phyloP scores from a whole-genome alignment of 345 rosid species.

The Fremontodendron californicum region DNA sequence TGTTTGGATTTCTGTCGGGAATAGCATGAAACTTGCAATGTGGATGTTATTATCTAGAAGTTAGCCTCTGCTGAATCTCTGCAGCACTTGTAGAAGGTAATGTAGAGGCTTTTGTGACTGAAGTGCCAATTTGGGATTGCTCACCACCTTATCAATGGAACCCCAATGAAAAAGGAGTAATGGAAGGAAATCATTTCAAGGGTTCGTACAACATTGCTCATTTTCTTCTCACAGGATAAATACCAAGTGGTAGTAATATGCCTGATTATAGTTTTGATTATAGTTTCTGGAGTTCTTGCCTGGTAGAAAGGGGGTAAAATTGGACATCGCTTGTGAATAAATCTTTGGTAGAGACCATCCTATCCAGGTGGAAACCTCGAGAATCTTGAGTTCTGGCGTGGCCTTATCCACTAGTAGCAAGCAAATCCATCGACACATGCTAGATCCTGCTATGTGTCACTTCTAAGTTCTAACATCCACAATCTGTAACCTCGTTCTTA shows the following conservation, averaged over 20 bases:
- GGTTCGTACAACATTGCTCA: too few species aligned
- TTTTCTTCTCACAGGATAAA: too few species aligned
- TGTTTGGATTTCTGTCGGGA: too few species aligned
- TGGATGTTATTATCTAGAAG: background rate
- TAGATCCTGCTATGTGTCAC: conserved; percentile 7
- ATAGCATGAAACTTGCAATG: background rate
- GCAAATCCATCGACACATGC: conserved; percentile 6
- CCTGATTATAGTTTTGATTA: background rate
- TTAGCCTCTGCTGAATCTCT: background rate
- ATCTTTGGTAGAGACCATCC: conserved; percentile 25
- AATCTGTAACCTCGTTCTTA: background rate
- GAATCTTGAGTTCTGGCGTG: conserved; percentile 36
- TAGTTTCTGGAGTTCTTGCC: background rate
- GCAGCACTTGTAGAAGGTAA: background rate
- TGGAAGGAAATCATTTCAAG: too few species aligned
- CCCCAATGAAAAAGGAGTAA: too few species aligned
- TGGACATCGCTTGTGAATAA: background rate
- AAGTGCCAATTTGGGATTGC: background rate
- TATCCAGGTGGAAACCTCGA: conserved; percentile 26
- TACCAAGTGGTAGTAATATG: background rate
- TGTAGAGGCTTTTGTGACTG: background rate
- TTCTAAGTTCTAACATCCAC: background rate
- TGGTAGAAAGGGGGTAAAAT: background rate
- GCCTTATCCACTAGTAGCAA: conserved; percentile 38
- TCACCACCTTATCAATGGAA: too few species aligned